Evolutionary conservation across 805 yeast genomes (phyloP).

Genomic region (Saturnispora saitoi): DNA sequence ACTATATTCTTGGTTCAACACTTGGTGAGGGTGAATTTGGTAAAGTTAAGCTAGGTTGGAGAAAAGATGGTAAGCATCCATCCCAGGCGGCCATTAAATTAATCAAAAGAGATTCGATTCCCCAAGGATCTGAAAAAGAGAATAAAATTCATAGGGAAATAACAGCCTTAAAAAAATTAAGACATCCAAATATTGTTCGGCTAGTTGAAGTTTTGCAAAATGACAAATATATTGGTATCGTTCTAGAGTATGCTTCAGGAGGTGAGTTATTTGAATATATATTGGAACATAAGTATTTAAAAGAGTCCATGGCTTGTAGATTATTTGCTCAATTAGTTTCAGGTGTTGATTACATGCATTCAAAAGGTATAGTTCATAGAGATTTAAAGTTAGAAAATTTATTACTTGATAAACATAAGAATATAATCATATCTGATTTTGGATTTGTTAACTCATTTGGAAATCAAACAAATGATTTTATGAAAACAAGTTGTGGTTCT

Average conservation of each 20-base stretch:
- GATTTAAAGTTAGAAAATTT: constrained; percentile 71
- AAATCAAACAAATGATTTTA: constrained; percentile 51
- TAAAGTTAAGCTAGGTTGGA: constrained; percentile 94
- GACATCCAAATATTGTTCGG: constrained; percentile 90
- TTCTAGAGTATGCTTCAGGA: constrained; percentile 92
- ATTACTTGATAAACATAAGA: constrained; percentile 75
- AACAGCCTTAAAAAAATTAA: constrained; percentile 73
- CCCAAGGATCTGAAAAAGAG: constrained; percentile 78
- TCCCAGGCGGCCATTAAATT: constrained; percentile 90
- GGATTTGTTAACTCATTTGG: constrained; percentile 89
- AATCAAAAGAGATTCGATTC: constrained; percentile 81
- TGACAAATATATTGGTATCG: constrained; percentile 93
- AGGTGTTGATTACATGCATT: constrained; percentile 86
- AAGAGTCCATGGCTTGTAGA: constrained; percentile 79
- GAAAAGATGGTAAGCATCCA: constrained; percentile 70
- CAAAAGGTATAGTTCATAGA: constrained; percentile 71
- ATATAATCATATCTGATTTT: constrained; percentile 81
- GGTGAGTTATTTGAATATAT: constrained; percentile 95
- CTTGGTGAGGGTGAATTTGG: constrained; percentile 98
- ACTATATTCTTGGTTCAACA: constrained; percentile 84
- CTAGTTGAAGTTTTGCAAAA: constrained; percentile 89
- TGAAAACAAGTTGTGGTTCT: constrained; percentile 94
- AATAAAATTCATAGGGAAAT: constrained; percentile 88
- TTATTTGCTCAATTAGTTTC: constrained; percentile 88
- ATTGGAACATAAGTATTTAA: constrained; percentile 73